These are phyloP conservation scores for Boechera divaricarpa DNA, from an alignment of 345 rosid species.

Conservation along the genomic window DNA sequence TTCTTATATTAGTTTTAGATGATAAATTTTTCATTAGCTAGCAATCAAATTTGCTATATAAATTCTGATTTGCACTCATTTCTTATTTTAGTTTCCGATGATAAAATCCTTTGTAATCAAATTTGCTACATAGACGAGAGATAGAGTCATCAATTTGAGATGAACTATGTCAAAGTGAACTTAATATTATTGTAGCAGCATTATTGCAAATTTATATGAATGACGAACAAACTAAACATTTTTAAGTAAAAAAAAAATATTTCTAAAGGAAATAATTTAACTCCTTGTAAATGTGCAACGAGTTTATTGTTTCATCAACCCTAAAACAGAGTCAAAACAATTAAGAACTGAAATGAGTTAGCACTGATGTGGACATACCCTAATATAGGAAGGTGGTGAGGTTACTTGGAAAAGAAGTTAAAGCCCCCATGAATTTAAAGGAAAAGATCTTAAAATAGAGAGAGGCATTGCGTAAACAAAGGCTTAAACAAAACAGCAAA, in stretches of 20 bases:
- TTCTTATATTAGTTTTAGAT: too few species aligned
- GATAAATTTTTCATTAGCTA: too few species aligned
- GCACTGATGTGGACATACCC: slow-evolving; percentile 37
- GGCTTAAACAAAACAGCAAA: slow-evolving; percentile 37
- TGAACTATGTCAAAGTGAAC: not conserved
- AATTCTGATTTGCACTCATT: not conserved
- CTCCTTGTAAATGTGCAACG: slow-evolving; percentile 3
- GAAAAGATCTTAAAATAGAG: slow-evolving; percentile 34
- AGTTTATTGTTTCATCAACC: slow-evolving; percentile 11
- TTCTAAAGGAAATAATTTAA: not conserved
- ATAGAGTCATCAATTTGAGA: not conserved
- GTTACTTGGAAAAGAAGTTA: slow-evolving; percentile 37
- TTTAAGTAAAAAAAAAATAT: too few species aligned
- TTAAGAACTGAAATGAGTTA: slow-evolving; percentile 33
- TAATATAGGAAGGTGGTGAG: slow-evolving; percentile 31
- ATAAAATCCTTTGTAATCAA: not conserved
- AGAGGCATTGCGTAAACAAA: slow-evolving; percentile 44
- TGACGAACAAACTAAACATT: not conserved
- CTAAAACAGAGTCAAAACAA: slow-evolving; percentile 32
- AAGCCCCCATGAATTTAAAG: slow-evolving; percentile 20
- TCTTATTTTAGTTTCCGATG: not conserved
- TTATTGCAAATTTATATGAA: too few species aligned
- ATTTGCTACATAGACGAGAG: not conserved
- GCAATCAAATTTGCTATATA: too few species aligned
- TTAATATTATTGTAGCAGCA: too few species aligned